These are phyloP conservation scores for Coemansia sp. DNA, from an alignment of 192 early-diverging fungal genomes.

Conservation along the genomic window DNA sequence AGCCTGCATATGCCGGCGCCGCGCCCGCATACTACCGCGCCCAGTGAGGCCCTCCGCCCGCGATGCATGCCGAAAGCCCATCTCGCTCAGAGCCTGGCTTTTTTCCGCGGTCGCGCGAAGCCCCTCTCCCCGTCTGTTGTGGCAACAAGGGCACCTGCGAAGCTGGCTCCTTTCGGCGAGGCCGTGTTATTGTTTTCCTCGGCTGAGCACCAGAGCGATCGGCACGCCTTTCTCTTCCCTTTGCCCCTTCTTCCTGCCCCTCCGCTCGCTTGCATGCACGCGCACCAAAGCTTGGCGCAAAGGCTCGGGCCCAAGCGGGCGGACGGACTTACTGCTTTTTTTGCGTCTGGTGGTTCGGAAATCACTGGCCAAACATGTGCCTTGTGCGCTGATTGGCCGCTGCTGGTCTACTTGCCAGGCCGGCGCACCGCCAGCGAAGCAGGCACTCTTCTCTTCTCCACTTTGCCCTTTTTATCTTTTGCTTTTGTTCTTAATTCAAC, in stretches of 20 bases:
- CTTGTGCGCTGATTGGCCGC: background rate
- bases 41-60: constrained; percentile 1
- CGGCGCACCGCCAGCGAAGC: background rate
- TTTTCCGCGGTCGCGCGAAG: too few relatives aligned
- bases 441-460: background rate
- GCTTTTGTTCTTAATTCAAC: background rate
- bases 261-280: background rate
- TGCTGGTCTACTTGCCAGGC: background rate
- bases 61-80: too few relatives aligned
- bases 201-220: too few relatives aligned
- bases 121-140: too few relatives aligned
- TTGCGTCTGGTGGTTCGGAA: background rate
- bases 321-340: background rate
- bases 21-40: constrained; percentile 6
- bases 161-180: too few relatives aligned
- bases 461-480: background rate
- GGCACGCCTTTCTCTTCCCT: background rate
- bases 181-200: background rate
- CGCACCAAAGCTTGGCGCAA: background rate
- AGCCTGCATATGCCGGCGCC: constrained; percentile 5
- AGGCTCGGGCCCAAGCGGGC: background rate
- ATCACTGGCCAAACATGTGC: background rate
- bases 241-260: too few relatives aligned
- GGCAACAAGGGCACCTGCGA: too few relatives aligned
- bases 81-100: background rate